Percentiles rank a stretch among this genome's conserved stretches.
phyloP scores from a whole-genome alignment of 139 green algal species.

The Haematococcus lacustris region DNA sequence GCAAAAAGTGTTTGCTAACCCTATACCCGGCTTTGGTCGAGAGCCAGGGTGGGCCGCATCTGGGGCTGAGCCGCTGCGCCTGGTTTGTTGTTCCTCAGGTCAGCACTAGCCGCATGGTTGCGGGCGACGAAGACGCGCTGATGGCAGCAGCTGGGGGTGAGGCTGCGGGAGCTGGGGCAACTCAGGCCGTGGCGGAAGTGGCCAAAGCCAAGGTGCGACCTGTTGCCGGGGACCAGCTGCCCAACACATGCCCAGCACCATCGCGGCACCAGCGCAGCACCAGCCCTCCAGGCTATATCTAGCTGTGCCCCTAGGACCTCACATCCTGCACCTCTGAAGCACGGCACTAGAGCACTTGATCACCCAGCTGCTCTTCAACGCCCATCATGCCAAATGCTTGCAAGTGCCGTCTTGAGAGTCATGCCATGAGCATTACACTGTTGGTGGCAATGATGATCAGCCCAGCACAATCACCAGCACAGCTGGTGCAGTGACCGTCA shows the following conservation, averaged over 20 bases:
- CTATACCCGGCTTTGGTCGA: background rate
- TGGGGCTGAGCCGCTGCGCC: background rate
- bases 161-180: conserved; percentile 3
- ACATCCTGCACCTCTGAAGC: background rate
- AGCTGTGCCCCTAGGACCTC: background rate
- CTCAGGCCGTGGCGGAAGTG: conserved; percentile 13
- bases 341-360: too few species aligned
- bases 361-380: too few species aligned
- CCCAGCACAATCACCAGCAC: background rate
- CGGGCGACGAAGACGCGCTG: conserved; percentile 30
- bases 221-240: background rate
- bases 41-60: background rate
- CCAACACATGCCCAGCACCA: background rate
- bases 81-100: conserved; percentile 15
- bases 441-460: too few species aligned
- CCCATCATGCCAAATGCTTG: too few species aligned
- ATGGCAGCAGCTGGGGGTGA: conserved; percentile 5
- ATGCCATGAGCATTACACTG: too few species aligned
- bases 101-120: conserved; percentile 21
- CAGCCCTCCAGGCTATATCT: background rate
- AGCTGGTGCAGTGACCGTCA: background rate
- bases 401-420: too few species aligned
- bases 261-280: background rate
- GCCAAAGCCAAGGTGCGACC: conserved; percentile 17
- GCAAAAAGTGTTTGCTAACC: too few species aligned